These are phyloP conservation scores for Capsella bursapastoris DNA, from an alignment of 345 rosid genomes.

Conservation along the genomic window DNA sequence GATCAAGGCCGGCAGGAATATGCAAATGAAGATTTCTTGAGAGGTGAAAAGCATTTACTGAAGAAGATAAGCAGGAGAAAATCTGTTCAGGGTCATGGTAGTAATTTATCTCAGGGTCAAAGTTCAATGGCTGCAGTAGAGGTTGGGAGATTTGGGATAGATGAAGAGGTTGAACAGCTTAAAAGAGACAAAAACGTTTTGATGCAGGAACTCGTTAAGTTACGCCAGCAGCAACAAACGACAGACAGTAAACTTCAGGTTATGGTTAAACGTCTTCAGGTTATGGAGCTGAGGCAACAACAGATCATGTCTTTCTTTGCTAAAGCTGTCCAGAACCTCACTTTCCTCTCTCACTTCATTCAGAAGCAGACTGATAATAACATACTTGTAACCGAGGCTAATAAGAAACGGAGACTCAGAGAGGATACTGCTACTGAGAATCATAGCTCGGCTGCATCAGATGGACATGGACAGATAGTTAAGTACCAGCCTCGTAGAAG, in stretches of 20 bases:
- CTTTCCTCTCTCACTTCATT: slow-evolving; percentile 56
- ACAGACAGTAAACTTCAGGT: slow-evolving; percentile 54
- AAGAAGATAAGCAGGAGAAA: slow-evolving; percentile 52
- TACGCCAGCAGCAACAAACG: slow-evolving; percentile 62
- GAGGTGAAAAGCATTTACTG: slow-evolving; percentile 55
- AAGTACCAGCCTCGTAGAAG: slow-evolving; percentile 56
- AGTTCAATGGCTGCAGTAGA: slow-evolving; percentile 47
- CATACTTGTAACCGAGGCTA: slow-evolving; percentile 53
- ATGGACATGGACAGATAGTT: slow-evolving; percentile 64
- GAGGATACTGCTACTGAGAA: slow-evolving; percentile 25
- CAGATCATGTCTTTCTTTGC: slow-evolving; percentile 63
- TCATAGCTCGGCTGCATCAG: slow-evolving; percentile 42
- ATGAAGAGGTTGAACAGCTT: slow-evolving; percentile 67
- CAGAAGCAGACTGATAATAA: slow-evolving; percentile 55
- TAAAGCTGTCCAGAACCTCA: slow-evolving; percentile 60
- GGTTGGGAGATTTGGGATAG: slow-evolving; percentile 62
- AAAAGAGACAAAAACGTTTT: slow-evolving; percentile 65
- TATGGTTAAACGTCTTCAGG: slow-evolving; percentile 58
- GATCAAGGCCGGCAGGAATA: slow-evolving; percentile 68
- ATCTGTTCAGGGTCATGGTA: slow-evolving; percentile 51
- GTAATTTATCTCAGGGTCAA: slow-evolving; percentile 44
- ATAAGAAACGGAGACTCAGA: slow-evolving; percentile 60
- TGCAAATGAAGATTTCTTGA: slow-evolving; percentile 48
- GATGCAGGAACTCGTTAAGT: slow-evolving; percentile 61
- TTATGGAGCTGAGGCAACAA: slow-evolving; percentile 64